Evolutionary conservation across 495 filamentous ascomycete genomes (phyloP).

Genomic region (Penicillium canariense): DNA sequence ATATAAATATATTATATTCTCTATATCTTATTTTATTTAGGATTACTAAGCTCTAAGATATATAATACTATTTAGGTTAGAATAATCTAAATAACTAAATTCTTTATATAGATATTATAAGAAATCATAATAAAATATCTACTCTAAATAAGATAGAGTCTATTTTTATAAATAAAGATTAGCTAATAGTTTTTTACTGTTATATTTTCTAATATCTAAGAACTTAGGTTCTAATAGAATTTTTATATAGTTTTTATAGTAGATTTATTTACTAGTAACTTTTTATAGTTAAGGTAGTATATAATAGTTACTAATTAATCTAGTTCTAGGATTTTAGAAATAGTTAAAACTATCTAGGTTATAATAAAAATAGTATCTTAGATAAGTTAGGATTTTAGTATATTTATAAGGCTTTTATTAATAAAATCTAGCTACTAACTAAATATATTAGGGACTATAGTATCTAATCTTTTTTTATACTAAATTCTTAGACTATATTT

Average conservation of each 20-base stretch:
- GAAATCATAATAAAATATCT: not conserved
- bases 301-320: not conserved
- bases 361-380: not conserved
- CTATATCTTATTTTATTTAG: not conserved
- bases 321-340: not conserved
- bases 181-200: not conserved
- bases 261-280: not conserved
- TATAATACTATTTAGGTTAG: not conserved
- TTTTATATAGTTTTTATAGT: not conserved
- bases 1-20: not conserved
- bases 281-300: not conserved
- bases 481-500: conserved; percentile 3
- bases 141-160: not conserved
- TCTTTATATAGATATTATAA: not conserved
- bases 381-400: not conserved
- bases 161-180: not conserved
- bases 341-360: not conserved
- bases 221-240: not conserved
- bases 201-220: not conserved
- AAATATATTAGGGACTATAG: not conserved
- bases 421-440: not conserved
- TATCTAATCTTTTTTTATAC: not conserved
- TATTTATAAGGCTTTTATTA: not conserved
- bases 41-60: not conserved
- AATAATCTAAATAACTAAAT: not conserved